A percentile compares a stretch with the other conserved stretches of the same genome.
Conservation (phyloP, 169 alveolate genomes). For the Eimeria acervulina region DNA sequence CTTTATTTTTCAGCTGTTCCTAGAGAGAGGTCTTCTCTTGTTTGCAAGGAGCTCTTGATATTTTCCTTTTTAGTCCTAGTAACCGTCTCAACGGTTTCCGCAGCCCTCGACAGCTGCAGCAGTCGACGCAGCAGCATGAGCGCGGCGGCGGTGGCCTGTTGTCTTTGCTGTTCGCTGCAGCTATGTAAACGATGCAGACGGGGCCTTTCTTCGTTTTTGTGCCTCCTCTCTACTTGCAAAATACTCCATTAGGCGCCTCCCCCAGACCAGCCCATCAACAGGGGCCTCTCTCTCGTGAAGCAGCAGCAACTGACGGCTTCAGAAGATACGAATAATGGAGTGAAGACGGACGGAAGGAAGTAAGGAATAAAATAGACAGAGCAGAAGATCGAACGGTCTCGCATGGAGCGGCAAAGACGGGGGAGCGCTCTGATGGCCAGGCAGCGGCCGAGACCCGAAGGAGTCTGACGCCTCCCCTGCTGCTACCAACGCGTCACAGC, state of each 20-base stretch:
- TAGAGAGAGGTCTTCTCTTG: not conserved
- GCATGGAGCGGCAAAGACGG: constrained; percentile 57
- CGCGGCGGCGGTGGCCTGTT: not conserved
- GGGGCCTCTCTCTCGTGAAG: not conserved
- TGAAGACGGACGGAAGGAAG: not conserved
- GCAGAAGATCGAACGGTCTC: not conserved
- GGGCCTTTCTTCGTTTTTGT: not conserved
- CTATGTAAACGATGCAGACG: constrained; percentile 5
- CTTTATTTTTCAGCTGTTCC: not conserved
- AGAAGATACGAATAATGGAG: not conserved
- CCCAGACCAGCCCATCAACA: not conserved
- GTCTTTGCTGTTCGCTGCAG: constrained; percentile 5
- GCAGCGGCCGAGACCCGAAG: constrained; percentile 26
- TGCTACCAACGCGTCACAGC: constrained; percentile 24
- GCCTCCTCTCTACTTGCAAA: not conserved
- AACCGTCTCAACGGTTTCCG: not conserved
- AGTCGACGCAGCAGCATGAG: not conserved
- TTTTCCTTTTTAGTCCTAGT: not conserved
- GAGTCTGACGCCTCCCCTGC: not conserved
- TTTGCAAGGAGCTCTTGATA: not conserved
- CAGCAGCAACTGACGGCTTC: not conserved
- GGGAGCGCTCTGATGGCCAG: constrained; percentile 10
- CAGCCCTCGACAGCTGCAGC: not conserved
- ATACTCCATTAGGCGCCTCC: not conserved
- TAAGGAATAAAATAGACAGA: not conserved